Base-by-base conservation (phyloP, 257 asterid genomes). In the Solanum chiquidenum region DNA sequence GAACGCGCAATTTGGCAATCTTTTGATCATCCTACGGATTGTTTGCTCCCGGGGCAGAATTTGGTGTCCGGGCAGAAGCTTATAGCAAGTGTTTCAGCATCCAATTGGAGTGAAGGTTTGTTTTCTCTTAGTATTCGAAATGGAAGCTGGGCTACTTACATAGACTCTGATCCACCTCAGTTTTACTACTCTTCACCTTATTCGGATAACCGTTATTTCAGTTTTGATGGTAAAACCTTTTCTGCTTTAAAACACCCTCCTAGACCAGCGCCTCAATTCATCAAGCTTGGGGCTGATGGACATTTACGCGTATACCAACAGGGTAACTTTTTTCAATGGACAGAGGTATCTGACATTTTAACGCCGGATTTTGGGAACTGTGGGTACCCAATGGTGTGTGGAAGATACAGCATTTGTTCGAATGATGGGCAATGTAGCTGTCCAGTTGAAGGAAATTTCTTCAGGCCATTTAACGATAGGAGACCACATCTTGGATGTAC, bases 21-120 rank as follows among this genome's bases (percentile, higher is more conserved):
- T 10, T 87, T 87, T 87, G 87, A 87, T 87, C 76, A 83, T 83
- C 84, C 89, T 37, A 35, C 84, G 9, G 87, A 87, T 31, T 18
- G 46, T 27, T 69, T 87, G 44, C 83, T 87, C 29, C 87, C 62
- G 11, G 83, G 83, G 34, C 83, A 87, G 82, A 80, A 3, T 44
- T 31, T 80, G 25, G 73, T 62, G 0, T 20, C 60, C 0, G 62
- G 89, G 0, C 75, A 69, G 25, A 83, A 52, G 1, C 40, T 87
- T 0, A 66, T 69, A 33, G 80, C 87, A 42, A 33, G 83, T 7
- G 60, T 42, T 80, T 80, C 87, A 12, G 83, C 23, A 20, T 11
- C 83, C 29, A 82, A 68, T 64, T 20, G 20, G 73, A 87, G 37
- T 62, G 60, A 82, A 87, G 82, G 83, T 33, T 5, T n/a, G 10